Percentiles rank a stretch among this genome's conserved stretches.
These are phyloP conservation scores for Microascus cirrosus DNA, from an alignment of 2,329 filamentous ascomycete genomes.

Conservation along the genomic window DNA sequence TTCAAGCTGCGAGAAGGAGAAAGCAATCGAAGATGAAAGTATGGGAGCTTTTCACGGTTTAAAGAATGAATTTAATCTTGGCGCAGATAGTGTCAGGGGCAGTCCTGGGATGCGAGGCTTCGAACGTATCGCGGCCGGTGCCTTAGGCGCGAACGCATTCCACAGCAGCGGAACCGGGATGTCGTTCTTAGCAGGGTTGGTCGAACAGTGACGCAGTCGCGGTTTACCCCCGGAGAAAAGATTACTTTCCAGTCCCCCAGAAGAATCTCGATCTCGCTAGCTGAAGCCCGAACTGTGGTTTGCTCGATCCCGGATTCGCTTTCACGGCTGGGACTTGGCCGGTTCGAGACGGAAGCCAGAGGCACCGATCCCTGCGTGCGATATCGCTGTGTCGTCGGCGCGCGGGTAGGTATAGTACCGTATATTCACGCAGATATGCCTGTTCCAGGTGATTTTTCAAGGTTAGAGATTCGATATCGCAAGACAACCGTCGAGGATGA, in stretches of 20 bases:
- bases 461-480: background rate
- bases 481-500: background rate
- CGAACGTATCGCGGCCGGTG: background rate
- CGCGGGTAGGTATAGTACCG: background rate
- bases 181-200: background rate
- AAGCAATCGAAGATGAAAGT: background rate
- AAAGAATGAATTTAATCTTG: background rate
- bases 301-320: background rate
- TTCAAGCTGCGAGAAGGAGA: background rate
- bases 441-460: background rate
- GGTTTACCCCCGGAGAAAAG: background rate
- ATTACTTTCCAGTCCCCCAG: background rate
- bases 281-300: background rate
- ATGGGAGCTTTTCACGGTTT: background rate
- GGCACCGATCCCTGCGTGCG: background rate
- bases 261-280: background rate
- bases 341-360: background rate
- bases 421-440: background rate
- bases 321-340: background rate
- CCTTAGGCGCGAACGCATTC: background rate
- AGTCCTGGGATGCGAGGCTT: background rate
- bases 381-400: background rate
- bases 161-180: background rate
- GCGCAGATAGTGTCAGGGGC: background rate
- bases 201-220: background rate